Evolutionary conservation across 345 rosid genomes (phyloP), one percentile per base, ranked within the genome.

Genomic region (Gossypium longicalyx): DNA sequence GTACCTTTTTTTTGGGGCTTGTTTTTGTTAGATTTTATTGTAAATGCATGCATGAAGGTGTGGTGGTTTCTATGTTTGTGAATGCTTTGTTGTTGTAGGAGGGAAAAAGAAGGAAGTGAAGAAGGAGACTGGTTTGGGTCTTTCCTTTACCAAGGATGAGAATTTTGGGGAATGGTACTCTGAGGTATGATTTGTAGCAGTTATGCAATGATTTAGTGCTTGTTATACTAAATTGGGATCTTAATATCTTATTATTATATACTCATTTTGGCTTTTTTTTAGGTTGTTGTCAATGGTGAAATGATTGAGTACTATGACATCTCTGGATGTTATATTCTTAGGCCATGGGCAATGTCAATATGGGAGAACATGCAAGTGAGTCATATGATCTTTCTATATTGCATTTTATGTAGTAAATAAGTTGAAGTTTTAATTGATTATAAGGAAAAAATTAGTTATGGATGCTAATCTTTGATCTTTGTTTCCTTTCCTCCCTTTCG

Each of bases 261-360:
- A 12, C 5, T n/a, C 45, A 10, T 52, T 29, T 70, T 70, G 17
- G 49, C 66, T 5, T 34, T 20, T 82, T 3, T 82, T 13, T 69
- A 94, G 93, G 98, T 91, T 76, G 93, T 90, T 85, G 97, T 93
- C 78, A 87, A 86, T 65, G 90, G 87, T 34, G 92, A 95, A 80
- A 91, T 93, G 99, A 95, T 95, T 0, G 99, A 95, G 54, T 95
- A 95, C 80, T 95, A 93, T 74, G 98, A 95, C 71, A 91, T 91
- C 67, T 95, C 99, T 78, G 99, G 98, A 27, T 93, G 97, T 80
- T 95, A 95, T 75, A 93, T 93, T 74, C 87, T 95, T 76, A 86
- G 98, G 91, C 97, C 99, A 66, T 95, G 98, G 97, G 85, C 99
- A 62, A 95, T 95, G 91, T 76, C 92, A 6, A 90, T 95, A 82